phyloP scores from a whole-genome alignment of 1,284 basidiomycete genomes.

The Tausonia pullulans region DNA sequence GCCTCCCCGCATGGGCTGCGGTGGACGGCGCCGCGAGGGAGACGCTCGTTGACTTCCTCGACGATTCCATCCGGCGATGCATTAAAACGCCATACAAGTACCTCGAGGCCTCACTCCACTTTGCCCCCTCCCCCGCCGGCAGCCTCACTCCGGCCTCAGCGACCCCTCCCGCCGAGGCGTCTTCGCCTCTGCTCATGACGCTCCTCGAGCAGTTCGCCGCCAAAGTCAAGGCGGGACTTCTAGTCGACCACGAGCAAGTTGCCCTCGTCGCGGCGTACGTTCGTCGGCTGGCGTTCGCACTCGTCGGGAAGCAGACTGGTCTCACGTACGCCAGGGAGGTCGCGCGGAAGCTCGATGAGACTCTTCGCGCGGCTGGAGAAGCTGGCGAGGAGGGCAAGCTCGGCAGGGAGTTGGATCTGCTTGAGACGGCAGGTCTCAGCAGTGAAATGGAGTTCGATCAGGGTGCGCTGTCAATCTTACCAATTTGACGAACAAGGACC shows the following conservation, averaged over 20 bases:
- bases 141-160: conserved; percentile 17
- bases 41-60: conserved; percentile 58
- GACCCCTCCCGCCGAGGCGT: conserved; percentile 24
- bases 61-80: conserved; percentile 76
- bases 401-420: conserved; percentile 9
- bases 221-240: conserved; percentile 45
- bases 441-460: conserved; percentile 1
- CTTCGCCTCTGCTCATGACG: conserved; percentile 64
- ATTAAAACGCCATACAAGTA: conserved; percentile 78
- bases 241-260: conserved; percentile 50
- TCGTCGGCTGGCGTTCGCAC: conserved; percentile 47
- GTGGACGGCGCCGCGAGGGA: conserved; percentile 22
- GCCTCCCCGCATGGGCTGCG: conserved; percentile 15
- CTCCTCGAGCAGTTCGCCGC: conserved; percentile 62
- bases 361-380: conserved; percentile 24
- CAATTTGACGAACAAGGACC: too few species aligned
- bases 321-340: conserved; percentile 27
- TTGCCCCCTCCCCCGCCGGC: conserved; percentile 19
- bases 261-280: conserved; percentile 52
- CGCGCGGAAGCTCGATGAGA: conserved; percentile 19
- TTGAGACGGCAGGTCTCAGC: background rate
- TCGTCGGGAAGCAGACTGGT: conserved; percentile 47
- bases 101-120: conserved; percentile 52
- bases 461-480: background rate
- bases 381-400: conserved; percentile 19